Percentiles rank a stretch among this genome's conserved stretches.
Evolutionary conservation across 257 asterid species (phyloP).

Genomic region (Petunia secreta): DNA sequence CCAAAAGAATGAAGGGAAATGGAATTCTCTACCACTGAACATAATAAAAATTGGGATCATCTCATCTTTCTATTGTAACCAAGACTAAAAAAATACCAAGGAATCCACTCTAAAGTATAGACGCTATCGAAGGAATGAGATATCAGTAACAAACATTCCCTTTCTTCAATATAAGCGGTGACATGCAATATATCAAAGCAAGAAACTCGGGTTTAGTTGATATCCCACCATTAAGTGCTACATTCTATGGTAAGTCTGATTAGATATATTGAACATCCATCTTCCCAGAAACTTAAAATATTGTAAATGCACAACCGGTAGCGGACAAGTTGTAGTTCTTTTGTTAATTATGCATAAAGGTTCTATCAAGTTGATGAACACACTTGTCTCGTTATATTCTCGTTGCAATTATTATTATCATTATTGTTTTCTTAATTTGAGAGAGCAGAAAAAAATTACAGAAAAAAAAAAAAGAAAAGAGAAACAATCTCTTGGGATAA

Average conservation of each 20-base stretch:
- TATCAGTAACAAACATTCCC: background rate
- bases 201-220: background rate
- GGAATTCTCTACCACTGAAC: background rate
- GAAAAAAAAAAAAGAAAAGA: background rate
- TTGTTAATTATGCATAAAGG: background rate
- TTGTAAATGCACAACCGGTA: background rate
- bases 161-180: background rate
- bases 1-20: background rate
- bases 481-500: background rate
- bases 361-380: background rate
- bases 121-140: background rate
- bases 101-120: background rate
- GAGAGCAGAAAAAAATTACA: background rate
- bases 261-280: too few species aligned
- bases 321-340: background rate
- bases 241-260: too few species aligned
- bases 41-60: background rate
- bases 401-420: too few species aligned
- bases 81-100: background rate
- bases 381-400: background rate
- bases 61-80: constrained; percentile 4
- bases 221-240: background rate
- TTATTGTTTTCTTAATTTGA: background rate
- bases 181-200: background rate
- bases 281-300: too few species aligned